Evolutionary conservation across 2,329 filamentous ascomycete species (phyloP).

Genomic region (Sporothrix curviconia): DNA sequence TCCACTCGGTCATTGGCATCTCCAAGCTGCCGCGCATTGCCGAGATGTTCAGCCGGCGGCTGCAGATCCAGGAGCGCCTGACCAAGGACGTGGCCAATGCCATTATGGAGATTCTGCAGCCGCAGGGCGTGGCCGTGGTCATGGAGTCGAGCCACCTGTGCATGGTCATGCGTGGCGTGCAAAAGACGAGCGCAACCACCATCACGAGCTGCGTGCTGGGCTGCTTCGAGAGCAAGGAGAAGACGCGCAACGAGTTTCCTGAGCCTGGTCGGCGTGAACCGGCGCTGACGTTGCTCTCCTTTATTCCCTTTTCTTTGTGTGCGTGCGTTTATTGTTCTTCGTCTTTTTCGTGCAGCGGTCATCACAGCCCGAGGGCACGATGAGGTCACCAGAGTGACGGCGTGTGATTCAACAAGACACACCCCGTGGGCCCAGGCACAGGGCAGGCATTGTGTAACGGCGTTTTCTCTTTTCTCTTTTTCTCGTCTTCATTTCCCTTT

Average conservation of each 20-base stretch:
- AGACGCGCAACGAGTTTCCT: slow-evolving; percentile 95
- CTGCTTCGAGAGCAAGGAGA: slow-evolving; percentile 84
- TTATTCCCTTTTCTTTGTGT: background rate
- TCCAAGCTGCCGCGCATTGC: slow-evolving; percentile 94
- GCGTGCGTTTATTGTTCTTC: background rate
- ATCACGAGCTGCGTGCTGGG: slow-evolving; percentile 98
- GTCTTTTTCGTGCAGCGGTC: background rate
- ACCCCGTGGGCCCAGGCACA: background rate
- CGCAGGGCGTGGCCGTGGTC: slow-evolving; percentile 90
- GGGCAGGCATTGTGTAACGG: slow-evolving; percentile 2
- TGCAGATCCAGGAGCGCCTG: slow-evolving; percentile 93
- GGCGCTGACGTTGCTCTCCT: background rate
- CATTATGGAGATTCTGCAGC: slow-evolving; percentile 85
- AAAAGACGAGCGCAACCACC: slow-evolving; percentile 80
- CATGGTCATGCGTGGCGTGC: slow-evolving; percentile 98
- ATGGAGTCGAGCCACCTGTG: slow-evolving; percentile 96
- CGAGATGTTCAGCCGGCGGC: slow-evolving; percentile 88
- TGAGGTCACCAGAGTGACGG: slow-evolving; percentile 5
- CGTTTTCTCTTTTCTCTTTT: background rate
- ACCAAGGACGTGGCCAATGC: slow-evolving; percentile 95
- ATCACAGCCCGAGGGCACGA: background rate
- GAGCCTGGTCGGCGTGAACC: slow-evolving; percentile 64
- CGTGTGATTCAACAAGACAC: slow-evolving; percentile 17
- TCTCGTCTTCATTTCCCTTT: background rate
- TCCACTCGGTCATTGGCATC: slow-evolving; percentile 83